Conservation (phyloP, 768 basidiomycete species). For the Boletus eberwhitei region DNA sequence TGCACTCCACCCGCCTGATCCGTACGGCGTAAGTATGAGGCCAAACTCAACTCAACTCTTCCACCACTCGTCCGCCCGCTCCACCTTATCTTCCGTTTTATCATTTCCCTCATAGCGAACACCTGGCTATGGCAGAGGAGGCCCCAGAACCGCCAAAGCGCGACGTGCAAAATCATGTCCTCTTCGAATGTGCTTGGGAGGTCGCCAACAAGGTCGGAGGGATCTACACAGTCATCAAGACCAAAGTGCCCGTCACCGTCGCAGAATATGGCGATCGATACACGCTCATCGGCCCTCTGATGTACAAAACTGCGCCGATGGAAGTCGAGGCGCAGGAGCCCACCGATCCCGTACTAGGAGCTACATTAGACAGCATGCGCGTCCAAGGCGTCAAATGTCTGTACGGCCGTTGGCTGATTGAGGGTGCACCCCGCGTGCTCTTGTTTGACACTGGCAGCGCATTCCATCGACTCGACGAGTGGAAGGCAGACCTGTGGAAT, state of each 20-base stretch:
- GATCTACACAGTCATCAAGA: conserved; percentile 99
- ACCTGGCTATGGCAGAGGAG: conserved; percentile 20
- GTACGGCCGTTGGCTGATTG: conserved; percentile 98
- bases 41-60: conserved; percentile 6
- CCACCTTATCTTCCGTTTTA: background rate
- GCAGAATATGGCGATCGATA: conserved; percentile 94
- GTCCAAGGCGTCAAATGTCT: conserved; percentile 88
- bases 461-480: conserved; percentile 89
- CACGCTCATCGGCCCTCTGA: conserved; percentile 95
- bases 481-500: conserved; percentile 99
- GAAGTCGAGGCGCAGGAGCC: conserved; percentile 96
- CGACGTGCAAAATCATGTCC: conserved; percentile 73
- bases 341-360: conserved; percentile 71
- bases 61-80: background rate
- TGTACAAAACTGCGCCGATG: conserved; percentile 98
- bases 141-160: conserved; percentile 39
- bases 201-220: conserved; percentile 99
- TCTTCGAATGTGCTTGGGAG: conserved; percentile 98
- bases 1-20: conserved; percentile 5
- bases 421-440: conserved; percentile 91
- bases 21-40: conserved; percentile 8
- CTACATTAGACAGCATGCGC: conserved; percentile 78
- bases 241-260: conserved; percentile 97
- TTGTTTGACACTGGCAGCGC: conserved; percentile 93
- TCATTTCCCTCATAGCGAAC: conserved; percentile 2